Evolutionary conservation across 2,329 filamentous ascomycete species (phyloP).

Genomic region (Colletotrichum sp.): DNA sequence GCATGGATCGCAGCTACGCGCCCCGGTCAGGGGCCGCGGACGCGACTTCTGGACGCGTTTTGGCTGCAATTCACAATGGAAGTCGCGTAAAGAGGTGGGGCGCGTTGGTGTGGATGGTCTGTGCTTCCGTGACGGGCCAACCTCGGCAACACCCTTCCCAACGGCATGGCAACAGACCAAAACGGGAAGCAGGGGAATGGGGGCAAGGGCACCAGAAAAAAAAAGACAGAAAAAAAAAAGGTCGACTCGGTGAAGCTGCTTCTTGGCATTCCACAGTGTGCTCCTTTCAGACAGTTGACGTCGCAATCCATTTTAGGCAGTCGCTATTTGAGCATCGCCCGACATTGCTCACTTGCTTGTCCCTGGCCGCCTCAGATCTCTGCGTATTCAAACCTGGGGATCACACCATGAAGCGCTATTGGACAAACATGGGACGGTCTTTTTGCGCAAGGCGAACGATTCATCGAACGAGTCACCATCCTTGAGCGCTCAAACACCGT

Average conservation of each 20-base stretch:
- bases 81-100: conserved; percentile 18
- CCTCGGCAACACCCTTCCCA: neutral
- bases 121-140: conserved; percentile 6
- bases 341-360: neutral
- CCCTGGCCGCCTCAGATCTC: neutral
- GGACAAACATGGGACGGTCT: neutral
- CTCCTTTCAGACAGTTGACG: neutral
- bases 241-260: neutral
- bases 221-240: neutral
- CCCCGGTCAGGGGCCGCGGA: conserved; percentile 6
- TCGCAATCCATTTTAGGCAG: neutral
- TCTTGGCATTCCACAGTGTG: neutral
- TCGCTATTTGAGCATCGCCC: neutral
- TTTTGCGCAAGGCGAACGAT: neutral
- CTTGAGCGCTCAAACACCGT: neutral
- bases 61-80: conserved; percentile 1
- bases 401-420: neutral
- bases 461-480: neutral
- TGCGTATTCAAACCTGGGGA: neutral
- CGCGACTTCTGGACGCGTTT: conserved; percentile 16
- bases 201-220: neutral
- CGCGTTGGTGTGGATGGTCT: neutral
- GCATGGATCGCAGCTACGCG: conserved; percentile 12
- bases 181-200: neutral
- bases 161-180: neutral